Evolutionary conservation across 1,284 basidiomycete genomes (phyloP).

Genomic region (Apiotrichum akiyoshidainum): DNA sequence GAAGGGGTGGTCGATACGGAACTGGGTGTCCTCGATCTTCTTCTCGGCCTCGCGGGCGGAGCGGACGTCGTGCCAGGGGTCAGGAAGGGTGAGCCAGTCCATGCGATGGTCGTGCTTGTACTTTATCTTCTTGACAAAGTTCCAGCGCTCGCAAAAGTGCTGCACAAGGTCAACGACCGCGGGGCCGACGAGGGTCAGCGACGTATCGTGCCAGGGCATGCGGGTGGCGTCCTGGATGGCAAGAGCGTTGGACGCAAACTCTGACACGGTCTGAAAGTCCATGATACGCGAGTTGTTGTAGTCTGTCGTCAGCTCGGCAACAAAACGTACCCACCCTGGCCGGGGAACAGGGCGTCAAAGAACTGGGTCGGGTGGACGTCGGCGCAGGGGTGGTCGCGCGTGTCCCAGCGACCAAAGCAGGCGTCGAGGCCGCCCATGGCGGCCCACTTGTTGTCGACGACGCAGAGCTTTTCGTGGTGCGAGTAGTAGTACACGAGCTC

Average conservation of each 20-base stretch:
- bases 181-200: constrained; percentile 76
- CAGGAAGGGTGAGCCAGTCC: constrained; percentile 80
- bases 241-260: constrained; percentile 71
- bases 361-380: constrained; percentile 87
- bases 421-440: constrained; percentile 72
- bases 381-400: constrained; percentile 70
- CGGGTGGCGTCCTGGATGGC: constrained; percentile 68
- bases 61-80: constrained; percentile 51
- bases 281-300: constrained; percentile 69
- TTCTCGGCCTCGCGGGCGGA: constrained; percentile 33
- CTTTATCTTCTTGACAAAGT: constrained; percentile 50
- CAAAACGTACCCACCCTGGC: constrained; percentile 55
- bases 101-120: constrained; percentile 56
- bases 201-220: constrained; percentile 53
- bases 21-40: constrained; percentile 27
- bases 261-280: constrained; percentile 61
- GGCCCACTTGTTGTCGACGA: constrained; percentile 79
- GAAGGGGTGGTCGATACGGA: constrained; percentile 48
- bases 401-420: constrained; percentile 95
- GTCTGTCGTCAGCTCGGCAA: constrained; percentile 52
- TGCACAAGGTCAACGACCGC: constrained; percentile 83
- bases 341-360: constrained; percentile 76
- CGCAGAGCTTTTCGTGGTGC: constrained; percentile 55
- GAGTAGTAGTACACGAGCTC: constrained; percentile 48
- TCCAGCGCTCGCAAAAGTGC: constrained; percentile 73